These are phyloP conservation scores for Glaciozyma martinii DNA, from an alignment of 768 basidiomycete genomes.

Conservation along the genomic window DNA sequence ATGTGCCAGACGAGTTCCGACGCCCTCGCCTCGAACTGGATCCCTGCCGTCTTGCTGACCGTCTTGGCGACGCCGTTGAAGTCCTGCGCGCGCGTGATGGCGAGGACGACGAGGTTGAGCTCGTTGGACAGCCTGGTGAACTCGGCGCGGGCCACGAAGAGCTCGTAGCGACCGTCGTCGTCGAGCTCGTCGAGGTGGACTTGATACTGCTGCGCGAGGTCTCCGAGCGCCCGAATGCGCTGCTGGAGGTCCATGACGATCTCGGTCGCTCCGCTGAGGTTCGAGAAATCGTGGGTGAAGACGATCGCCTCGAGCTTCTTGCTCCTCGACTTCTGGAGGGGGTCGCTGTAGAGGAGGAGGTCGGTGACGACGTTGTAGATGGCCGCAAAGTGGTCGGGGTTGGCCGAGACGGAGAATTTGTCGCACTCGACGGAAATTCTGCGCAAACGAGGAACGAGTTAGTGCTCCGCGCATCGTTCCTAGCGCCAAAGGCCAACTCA, in stretches of 20 bases:
- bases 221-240: slow-evolving; percentile 53
- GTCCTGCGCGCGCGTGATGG: slow-evolving; percentile 72
- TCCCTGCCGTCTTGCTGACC: slow-evolving; percentile 42
- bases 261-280: slow-evolving; percentile 44
- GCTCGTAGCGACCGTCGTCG: slow-evolving; percentile 24
- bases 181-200: slow-evolving; percentile 39
- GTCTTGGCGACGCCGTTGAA: slow-evolving; percentile 38
- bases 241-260: slow-evolving; percentile 50
- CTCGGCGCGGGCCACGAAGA: slow-evolving; percentile 13
- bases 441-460: slow-evolving; percentile 3
- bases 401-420: slow-evolving; percentile 76
- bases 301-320: slow-evolving; percentile 72
- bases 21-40: slow-evolving; percentile 70
- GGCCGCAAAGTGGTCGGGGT: slow-evolving; percentile 67
- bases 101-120: slow-evolving; percentile 74
- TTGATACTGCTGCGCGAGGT: slow-evolving; percentile 40
- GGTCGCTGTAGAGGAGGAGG: slow-evolving; percentile 81
- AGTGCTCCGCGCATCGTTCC: not conserved
- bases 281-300: slow-evolving; percentile 80
- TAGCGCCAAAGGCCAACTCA: slow-evolving; percentile 45
- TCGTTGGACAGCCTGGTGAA: slow-evolving; percentile 56
- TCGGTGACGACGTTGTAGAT: slow-evolving; percentile 81
- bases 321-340: slow-evolving; percentile 64
- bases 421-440: slow-evolving; percentile 70
- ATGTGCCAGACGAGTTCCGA: slow-evolving; percentile 86